phyloP scores from a whole-genome alignment of 2,329 filamentous ascomycete species.

The Colletotrichum sojae region DNA sequence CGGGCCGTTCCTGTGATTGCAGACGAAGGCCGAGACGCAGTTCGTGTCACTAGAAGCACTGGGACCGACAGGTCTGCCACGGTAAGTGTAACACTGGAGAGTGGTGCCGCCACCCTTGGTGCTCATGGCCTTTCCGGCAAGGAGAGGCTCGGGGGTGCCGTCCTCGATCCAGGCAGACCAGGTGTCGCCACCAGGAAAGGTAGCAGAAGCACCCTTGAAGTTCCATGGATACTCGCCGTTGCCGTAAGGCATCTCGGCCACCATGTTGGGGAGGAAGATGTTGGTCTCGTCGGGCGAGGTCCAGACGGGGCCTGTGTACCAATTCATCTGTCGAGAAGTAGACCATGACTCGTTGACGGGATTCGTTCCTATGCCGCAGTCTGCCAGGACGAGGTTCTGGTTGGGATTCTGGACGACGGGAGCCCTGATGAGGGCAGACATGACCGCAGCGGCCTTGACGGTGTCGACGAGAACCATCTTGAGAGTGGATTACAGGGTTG shows the following conservation, averaged over 20 bases:
- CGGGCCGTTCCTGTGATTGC: conserved; percentile 50
- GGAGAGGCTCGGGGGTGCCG: conserved; percentile 56
- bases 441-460: conserved; percentile 20
- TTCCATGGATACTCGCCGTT: conserved; percentile 57
- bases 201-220: conserved; percentile 53
- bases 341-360: conserved; percentile 56
- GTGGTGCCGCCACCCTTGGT: conserved; percentile 56
- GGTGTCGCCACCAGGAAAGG: conserved; percentile 55
- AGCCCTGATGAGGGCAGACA: conserved; percentile 28
- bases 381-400: conserved; percentile 57
- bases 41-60: conserved; percentile 55
- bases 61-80: conserved; percentile 55
- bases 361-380: conserved; percentile 60
- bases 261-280: conserved; percentile 54
- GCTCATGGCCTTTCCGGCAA: conserved; percentile 56
- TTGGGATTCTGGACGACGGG: conserved; percentile 42
- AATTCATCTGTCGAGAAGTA: conserved; percentile 60
- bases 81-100: conserved; percentile 59
- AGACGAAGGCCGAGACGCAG: conserved; percentile 59
- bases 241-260: conserved; percentile 55
- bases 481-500: not conserved
- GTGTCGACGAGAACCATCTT: conserved; percentile 23
- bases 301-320: conserved; percentile 57
- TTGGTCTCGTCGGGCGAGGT: conserved; percentile 51
- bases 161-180: conserved; percentile 60